These are phyloP conservation scores for Thelephora aurantiotincta DNA, from an alignment of 768 basidiomycete genomes.

Conservation along the genomic window DNA sequence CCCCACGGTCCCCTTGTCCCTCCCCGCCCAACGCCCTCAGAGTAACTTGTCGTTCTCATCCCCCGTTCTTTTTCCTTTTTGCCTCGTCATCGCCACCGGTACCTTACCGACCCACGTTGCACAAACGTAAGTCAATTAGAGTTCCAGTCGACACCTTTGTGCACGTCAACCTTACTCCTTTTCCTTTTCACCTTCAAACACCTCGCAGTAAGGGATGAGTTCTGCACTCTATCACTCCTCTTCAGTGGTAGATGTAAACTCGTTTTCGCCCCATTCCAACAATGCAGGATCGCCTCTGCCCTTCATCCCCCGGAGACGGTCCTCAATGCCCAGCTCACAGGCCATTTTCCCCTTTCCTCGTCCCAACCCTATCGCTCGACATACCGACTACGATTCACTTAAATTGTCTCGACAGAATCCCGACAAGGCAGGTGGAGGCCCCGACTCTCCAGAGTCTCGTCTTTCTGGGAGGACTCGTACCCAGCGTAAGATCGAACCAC, in stretches of 20 bases:
- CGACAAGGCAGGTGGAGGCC: constrained; percentile 5
- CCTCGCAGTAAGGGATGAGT: not conserved
- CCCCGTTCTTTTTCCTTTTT: too few relatives aligned
- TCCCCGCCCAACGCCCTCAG: too few relatives aligned
- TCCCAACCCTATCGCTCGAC: constrained; percentile 15
- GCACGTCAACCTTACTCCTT: too few relatives aligned
- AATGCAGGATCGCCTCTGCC: constrained; percentile 48
- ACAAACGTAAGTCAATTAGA: too few relatives aligned
- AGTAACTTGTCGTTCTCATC: too few relatives aligned
- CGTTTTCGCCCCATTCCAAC: constrained; percentile 26
- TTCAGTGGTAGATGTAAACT: constrained; percentile 6
- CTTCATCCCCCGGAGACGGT: constrained; percentile 39
- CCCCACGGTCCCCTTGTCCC: too few relatives aligned
- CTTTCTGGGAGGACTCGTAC: constrained; percentile 13
- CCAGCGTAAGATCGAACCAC: constrained; percentile 12
- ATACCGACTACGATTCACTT: constrained; percentile 2
- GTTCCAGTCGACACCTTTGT: too few relatives aligned
- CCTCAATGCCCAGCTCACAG: constrained; percentile 10
- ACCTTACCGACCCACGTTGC: too few relatives aligned
- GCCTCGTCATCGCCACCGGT: too few relatives aligned
- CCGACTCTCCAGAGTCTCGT: constrained; percentile 8
- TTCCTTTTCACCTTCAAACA: too few relatives aligned
- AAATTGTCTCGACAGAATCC: constrained; percentile 3
- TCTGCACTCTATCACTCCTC: not conserved
- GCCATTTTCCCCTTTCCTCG: constrained; percentile 7